phyloP scores from a whole-genome alignment of 257 asterid genomes.

The Solanum chmielewskii region DNA sequence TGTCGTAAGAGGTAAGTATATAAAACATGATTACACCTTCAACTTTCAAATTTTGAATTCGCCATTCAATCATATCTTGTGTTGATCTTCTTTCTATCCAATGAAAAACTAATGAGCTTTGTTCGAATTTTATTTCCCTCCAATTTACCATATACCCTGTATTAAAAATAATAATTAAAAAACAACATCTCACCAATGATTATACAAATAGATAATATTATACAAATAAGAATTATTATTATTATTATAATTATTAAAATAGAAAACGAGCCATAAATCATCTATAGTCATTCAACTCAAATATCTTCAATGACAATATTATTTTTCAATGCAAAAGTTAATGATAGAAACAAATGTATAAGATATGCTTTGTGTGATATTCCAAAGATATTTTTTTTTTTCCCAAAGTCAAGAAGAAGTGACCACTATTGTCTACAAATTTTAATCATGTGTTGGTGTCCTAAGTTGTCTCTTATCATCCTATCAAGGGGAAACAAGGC shows the following conservation, averaged over 20 bases:
- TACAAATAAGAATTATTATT: too few relatives aligned
- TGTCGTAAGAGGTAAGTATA: background rate
- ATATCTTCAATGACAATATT: background rate
- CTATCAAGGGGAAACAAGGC: background rate
- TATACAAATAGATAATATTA: too few relatives aligned
- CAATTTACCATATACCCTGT: background rate
- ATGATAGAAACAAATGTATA: background rate
- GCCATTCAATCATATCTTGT: background rate
- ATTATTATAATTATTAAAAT: too few relatives aligned
- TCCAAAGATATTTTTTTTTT: background rate
- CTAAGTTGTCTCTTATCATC: background rate
- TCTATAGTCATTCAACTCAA: background rate
- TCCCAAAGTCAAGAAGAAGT: background rate
- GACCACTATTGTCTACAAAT: background rate
- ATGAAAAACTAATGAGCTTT: background rate
- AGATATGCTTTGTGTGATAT: background rate
- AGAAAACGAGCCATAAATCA: background rate
- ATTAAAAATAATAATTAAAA: too few relatives aligned
- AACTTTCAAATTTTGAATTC: background rate
- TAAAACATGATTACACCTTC: background rate
- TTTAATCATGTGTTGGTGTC: background rate
- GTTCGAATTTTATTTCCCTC: background rate
- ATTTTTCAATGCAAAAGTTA: background rate
- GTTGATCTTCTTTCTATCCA: background rate
- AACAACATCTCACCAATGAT: background rate